Conservation (phyloP, 1,139 yeast genomes). For the Blastobotrys niveus region DNA sequence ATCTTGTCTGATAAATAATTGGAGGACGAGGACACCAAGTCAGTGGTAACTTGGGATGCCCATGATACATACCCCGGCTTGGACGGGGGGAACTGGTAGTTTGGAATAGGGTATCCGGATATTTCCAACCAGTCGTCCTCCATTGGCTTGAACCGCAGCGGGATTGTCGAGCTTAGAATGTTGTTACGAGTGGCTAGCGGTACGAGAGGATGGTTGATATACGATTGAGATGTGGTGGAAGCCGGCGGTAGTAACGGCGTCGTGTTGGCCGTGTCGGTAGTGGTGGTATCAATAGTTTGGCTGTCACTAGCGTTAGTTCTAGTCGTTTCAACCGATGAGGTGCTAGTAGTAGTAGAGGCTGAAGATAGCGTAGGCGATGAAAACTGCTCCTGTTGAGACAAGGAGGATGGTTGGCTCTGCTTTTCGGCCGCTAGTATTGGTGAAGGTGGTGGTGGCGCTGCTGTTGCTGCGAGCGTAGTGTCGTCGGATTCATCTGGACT, state of each 20-base stretch:
- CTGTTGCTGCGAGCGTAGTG: slow-evolving; percentile 4
- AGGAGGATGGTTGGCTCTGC: not conserved
- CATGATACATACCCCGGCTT: slow-evolving; percentile 19
- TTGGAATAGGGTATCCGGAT: slow-evolving; percentile 5
- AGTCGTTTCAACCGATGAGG: not conserved
- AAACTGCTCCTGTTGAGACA: no score
- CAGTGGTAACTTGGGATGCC: slow-evolving; percentile 25
- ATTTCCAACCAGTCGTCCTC: slow-evolving; percentile 30
- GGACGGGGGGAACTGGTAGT: slow-evolving; percentile 6
- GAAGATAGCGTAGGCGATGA: no score
- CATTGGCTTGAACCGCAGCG: slow-evolving; percentile 24
- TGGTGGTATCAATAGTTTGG: not conserved
- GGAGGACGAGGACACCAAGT: slow-evolving; percentile 23
- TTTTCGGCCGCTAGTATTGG: not conserved
- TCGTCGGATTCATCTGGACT: slow-evolving; percentile 2
- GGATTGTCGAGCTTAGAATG: slow-evolving; percentile 20
- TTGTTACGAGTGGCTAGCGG: slow-evolving; percentile 26
- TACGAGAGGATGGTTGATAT: slow-evolving; percentile 23
- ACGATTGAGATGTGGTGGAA: slow-evolving; percentile 3
- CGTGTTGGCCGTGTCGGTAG: not conserved
- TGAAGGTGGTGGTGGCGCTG: no score
- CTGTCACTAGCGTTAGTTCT: no score
- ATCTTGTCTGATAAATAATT: slow-evolving; percentile 20
- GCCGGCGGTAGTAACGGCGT: slow-evolving; percentile 12
- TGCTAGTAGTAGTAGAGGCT: no score